Base-by-base conservation (phyloP, 139 green algal species). In the Chlamydomonas sphaeroides region DNA sequence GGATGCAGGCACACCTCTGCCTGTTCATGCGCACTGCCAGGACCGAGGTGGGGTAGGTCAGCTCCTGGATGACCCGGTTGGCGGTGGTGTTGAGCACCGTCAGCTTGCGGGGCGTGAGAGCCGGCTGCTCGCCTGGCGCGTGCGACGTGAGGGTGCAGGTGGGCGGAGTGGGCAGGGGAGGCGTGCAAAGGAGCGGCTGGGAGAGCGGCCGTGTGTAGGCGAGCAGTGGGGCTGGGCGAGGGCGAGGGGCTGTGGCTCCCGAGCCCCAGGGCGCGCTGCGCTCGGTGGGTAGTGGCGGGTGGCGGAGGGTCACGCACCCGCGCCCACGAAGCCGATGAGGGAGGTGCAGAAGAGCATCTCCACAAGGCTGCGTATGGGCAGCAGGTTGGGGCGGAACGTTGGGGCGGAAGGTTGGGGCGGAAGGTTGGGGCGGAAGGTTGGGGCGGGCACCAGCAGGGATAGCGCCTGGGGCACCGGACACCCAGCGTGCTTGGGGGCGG, bases 311-410 rank as follows among this genome's bases (percentile, higher is more conserved):
- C n/a, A n/a, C n/a, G n/a, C 63, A 87, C 89, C 90, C 61, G 94
- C 94, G 1, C 94, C 94, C 30, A 95, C 93, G 73, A 91, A 95
- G 1, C 91, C 94, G 68, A 98, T 56, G 35, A 98, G 83, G 84
- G 88, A 95, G 25, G 93, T 96, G 80, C 91, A 95, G 80, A 94
- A 97, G 2, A 97, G 90, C 94, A 97, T 97, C 78, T 96, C 88
- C 25, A 87, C 91, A 25, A 93, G 84, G 51, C 94, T 97, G 92
- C 35, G 48, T 21, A 14, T 53, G 45, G 45, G 45, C 14, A 53
- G 45, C 45, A 14, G 45, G 45, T 53, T 10, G 45, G 45, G 8
- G 30, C 32, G 53, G 33, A 79, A 23, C 59, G 45, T 53, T 10
- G 45, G 45, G 45, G 10, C 14, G 10, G 45, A 14, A 53, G 14